A percentile compares a stretch with the other conserved stretches of the same genome.
phyloP scores from a whole-genome alignment of 208 protist genomes.

The Acanthamoeba polyphaga region DNA sequence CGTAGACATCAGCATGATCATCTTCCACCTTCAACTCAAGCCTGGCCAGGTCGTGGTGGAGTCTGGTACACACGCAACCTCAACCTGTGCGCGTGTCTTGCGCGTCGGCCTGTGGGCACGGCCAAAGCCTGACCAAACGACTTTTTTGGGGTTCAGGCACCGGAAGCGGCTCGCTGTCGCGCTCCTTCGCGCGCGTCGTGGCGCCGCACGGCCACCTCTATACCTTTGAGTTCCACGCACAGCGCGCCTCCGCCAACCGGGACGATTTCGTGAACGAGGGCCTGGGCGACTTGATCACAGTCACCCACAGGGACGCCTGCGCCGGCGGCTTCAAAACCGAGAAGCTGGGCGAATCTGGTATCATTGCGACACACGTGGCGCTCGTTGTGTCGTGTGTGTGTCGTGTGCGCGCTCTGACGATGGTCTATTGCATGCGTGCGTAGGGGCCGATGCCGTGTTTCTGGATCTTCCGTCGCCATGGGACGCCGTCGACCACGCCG shows the following conservation, averaged over 20 bases:
- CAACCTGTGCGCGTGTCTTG: too few relatives aligned
- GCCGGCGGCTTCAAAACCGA: constrained; percentile 85
- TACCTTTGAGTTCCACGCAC: constrained; percentile 91
- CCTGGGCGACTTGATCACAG: constrained; percentile 81
- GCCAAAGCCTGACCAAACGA: too few relatives aligned
- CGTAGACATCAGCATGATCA: constrained; percentile 86
- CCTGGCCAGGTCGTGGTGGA: constrained; percentile 88
- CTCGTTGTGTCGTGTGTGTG: background rate
- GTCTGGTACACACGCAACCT: constrained; percentile 64
- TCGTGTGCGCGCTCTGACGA: background rate
- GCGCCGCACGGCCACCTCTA: constrained; percentile 87
- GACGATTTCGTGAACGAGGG: constrained; percentile 84
- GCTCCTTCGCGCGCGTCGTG: constrained; percentile 84
- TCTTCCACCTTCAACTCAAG: constrained; percentile 83
- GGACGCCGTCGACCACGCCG: constrained; percentile 83
- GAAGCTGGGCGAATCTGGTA: constrained; percentile 53
- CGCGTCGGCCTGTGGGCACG: too few relatives aligned
- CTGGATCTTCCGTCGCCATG: constrained; percentile 87
- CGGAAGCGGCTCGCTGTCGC: constrained; percentile 89
- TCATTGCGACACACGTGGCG: background rate
- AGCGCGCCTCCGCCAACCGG: constrained; percentile 79
- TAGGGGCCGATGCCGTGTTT: constrained; percentile 85
- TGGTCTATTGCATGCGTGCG: background rate
- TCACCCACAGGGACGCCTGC: constrained; percentile 84
- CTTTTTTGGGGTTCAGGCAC: too few relatives aligned